Conservation (phyloP, 352 stramenopile genomes). For the Globisporangium nodosum region DNA sequence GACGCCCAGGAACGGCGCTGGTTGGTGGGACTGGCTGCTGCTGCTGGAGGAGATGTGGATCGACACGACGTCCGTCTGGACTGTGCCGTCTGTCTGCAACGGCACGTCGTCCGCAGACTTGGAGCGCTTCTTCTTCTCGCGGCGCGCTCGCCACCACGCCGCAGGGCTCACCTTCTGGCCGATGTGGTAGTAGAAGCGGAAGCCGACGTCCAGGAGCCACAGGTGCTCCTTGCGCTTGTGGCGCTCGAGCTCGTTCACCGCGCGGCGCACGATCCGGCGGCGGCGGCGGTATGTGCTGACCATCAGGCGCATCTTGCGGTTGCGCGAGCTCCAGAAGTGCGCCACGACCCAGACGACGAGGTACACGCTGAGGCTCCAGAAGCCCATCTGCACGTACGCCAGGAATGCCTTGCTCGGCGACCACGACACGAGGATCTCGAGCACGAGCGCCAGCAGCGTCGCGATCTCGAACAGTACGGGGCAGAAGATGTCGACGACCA, state of each 20-base stretch:
- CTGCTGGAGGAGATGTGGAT: constrained; percentile 19
- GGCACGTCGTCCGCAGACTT: constrained; percentile 5
- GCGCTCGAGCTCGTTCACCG: constrained; percentile 41
- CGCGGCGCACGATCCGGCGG: constrained; percentile 44
- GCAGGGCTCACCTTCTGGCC: constrained; percentile 35
- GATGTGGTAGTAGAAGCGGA: constrained; percentile 64
- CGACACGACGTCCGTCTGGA: constrained; percentile 18
- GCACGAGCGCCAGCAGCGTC: constrained; percentile 41
- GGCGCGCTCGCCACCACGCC: constrained; percentile 8
- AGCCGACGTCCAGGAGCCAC: constrained; percentile 71
- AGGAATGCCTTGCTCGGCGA: constrained; percentile 61
- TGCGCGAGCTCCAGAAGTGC: constrained; percentile 79
- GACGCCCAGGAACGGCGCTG: background rate
- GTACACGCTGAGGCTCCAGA: constrained; percentile 55
- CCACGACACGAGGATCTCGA: constrained; percentile 46
- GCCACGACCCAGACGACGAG: constrained; percentile 61
- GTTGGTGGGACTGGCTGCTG: constrained; percentile 2
- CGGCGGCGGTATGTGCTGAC: constrained; percentile 73
- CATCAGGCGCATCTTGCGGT: constrained; percentile 66
- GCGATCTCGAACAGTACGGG: constrained; percentile 64
- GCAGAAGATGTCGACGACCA: constrained; percentile 70
- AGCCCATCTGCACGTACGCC: constrained; percentile 64
- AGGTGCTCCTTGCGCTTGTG: constrained; percentile 62
- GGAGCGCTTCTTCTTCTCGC: constrained; percentile 1
- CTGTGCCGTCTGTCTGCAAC: constrained; percentile 8